Evolutionary conservation across 148 eudicot species (phyloP), one percentile per base, ranked within the genome.

Genomic region (Amaranthus palmeri): DNA sequence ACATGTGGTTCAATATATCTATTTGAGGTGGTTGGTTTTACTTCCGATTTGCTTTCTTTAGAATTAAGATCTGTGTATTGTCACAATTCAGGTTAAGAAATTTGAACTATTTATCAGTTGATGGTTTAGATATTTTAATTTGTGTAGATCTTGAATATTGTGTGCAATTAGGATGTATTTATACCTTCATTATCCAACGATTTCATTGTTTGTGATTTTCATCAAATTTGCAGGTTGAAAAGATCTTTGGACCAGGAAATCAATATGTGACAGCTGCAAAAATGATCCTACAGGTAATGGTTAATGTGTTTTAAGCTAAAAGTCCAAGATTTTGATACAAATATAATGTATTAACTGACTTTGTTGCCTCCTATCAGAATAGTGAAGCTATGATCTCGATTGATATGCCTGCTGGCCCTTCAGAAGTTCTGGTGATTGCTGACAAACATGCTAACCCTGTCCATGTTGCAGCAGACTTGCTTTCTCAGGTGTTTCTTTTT

Each of bases 401-500:
- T 80, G 99, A 96, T 83, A 96, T 96, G 99, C 99, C 99, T 67
- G 97, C 99, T 61, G 96, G 99, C 70, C 99, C 99, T 45, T 96
- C 99, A 52, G 99, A 96, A 83, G 99, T 92, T 61, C 88, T 96
- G 62, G 97, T 96, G 71, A 96, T 96, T 81, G 97, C 97, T 82
- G 99, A 96, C 76, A 83, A 87, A 77, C 81, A 82, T 80, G 87
- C 99, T 78, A 96, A 83, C 78, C 96, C 93, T 61, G 92, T 86
- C 63, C 97, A 92, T 79, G 75, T 96, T 73, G 99, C 99, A 13
- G 88, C 99, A 14, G 97, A 96, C 88, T 82, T 96, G 72, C 96
- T 96, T 76, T 96, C 99, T 25, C 97, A 96, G 97, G 99, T 96
- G 64, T 58, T 65, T 64, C 47, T 17, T 75, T 6, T 49, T 68